Conservation (phyloP, 352 stramenopile species). For the Phytophthora capsici region DNA sequence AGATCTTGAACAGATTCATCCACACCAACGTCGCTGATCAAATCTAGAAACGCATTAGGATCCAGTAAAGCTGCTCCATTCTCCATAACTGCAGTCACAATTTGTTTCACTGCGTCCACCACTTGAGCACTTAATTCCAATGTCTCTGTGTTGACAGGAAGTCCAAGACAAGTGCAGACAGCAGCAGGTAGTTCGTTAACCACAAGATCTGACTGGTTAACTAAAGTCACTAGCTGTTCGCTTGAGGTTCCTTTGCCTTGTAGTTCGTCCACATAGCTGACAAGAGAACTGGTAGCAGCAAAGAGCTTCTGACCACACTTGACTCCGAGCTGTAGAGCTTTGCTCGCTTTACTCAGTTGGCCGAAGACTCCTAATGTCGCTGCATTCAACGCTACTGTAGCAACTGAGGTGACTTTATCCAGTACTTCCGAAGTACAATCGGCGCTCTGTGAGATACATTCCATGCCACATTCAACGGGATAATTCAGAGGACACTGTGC, state of each 20-base stretch:
- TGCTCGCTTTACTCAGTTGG: conserved; percentile 38
- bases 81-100: conserved; percentile 37
- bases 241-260: conserved; percentile 16
- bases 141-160: conserved; percentile 26
- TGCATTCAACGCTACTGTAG: conserved; percentile 49
- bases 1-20: conserved; percentile 37
- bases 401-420: conserved; percentile 51
- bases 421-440: conserved; percentile 57
- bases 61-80: conserved; percentile 27
- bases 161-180: conserved; percentile 51
- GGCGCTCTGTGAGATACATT: conserved; percentile 67
- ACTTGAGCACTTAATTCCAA: conserved; percentile 43
- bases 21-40: conserved; percentile 29
- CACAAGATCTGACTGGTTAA: conserved; percentile 32
- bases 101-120: conserved; percentile 29
- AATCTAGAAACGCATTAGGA: conserved; percentile 31
- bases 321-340: conserved; percentile 49
- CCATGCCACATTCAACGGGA: conserved; percentile 68
- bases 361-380: conserved; percentile 60
- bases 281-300: conserved; percentile 38
- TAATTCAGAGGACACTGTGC: conserved; percentile 64
- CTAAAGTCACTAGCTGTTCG: conserved; percentile 47
- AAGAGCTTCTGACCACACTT: conserved; percentile 36
- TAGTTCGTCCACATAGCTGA: conserved; percentile 44
- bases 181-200: conserved; percentile 24